These are phyloP conservation scores for Phylloporus arenicola DNA, from an alignment of 768 basidiomycete species.

Conservation along the genomic window DNA sequence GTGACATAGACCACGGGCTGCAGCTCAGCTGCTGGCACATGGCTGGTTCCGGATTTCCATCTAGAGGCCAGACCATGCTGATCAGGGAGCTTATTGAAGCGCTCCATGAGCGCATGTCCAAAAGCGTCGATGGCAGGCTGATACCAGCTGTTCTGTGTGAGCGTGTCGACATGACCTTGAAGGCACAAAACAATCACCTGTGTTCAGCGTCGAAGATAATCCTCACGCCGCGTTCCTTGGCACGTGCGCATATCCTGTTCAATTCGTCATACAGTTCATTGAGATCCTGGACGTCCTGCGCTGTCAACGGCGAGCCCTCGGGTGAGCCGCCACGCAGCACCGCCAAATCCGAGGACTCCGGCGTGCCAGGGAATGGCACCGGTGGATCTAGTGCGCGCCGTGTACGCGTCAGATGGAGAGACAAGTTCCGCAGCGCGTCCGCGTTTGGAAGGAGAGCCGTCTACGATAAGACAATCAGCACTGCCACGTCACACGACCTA, in stretches of 20 bases:
- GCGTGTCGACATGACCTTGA: background rate
- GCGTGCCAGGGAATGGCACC: constrained; percentile 67
- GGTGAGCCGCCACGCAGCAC: constrained; percentile 34
- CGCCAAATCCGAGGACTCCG: constrained; percentile 53
- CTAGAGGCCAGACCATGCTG: constrained; percentile 2
- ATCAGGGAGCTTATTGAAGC: constrained; percentile 54
- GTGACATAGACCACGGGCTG: constrained; percentile 80
- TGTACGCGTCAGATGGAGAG: constrained; percentile 47
- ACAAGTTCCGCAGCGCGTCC: constrained; percentile 55
- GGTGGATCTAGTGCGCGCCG: constrained; percentile 30
- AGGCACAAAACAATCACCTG: constrained; percentile 34
- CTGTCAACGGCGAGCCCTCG: constrained; percentile 33
- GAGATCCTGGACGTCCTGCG: constrained; percentile 56
- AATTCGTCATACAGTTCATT: constrained; percentile 59
- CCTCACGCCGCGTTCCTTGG: constrained; percentile 55
- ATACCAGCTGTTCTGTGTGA: constrained; percentile 43
- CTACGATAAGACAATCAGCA: constrained; percentile 28
- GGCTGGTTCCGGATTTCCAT: constrained; percentile 2
- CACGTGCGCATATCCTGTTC: constrained; percentile 56
- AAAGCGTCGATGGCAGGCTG: constrained; percentile 80
- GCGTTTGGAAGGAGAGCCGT: constrained; percentile 67
- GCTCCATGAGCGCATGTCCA: constrained; percentile 65
- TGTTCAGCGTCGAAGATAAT: constrained; percentile 86
- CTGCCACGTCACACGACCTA: background rate
- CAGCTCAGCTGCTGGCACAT: constrained; percentile 19